These are phyloP conservation scores for Cyclotella cryptica DNA, from an alignment of 108 stramenopile species.

Conservation along the genomic window DNA sequence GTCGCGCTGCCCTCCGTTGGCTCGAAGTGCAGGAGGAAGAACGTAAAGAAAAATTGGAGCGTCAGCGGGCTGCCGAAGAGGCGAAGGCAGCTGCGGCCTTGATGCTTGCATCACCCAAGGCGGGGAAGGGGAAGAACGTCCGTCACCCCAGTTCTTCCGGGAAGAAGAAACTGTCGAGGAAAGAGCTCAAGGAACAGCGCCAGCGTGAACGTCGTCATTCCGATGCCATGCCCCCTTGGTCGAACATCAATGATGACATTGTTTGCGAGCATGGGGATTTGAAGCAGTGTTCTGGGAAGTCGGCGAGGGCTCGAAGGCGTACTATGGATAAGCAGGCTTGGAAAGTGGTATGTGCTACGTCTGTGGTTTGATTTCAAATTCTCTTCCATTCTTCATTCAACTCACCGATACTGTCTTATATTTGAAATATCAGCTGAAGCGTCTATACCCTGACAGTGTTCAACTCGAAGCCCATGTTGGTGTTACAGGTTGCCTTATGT, in stretches of 20 bases:
- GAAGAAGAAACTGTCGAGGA: slow-evolving; percentile 78
- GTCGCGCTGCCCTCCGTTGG: slow-evolving; percentile 85
- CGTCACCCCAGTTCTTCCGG: slow-evolving; percentile 46
- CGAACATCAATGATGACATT: slow-evolving; percentile 82
- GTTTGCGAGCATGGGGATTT: slow-evolving; percentile 62
- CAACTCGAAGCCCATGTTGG: slow-evolving; percentile 63
- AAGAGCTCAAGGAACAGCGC: slow-evolving; percentile 67
- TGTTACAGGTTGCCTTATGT: slow-evolving; percentile 71
- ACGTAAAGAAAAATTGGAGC: slow-evolving; percentile 54
- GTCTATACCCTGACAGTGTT: slow-evolving; percentile 83
- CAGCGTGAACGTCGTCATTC: slow-evolving; percentile 69
- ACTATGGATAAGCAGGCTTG: slow-evolving; percentile 88
- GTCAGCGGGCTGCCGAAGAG: slow-evolving; percentile 35
- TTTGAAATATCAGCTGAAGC: slow-evolving; percentile 46
- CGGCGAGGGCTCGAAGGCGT: slow-evolving; percentile 75
- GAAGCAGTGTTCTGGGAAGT: slow-evolving; percentile 60
- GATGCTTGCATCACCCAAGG: slow-evolving; percentile 30
- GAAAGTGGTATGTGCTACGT: slow-evolving; percentile 52
- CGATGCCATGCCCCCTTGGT: slow-evolving; percentile 84
- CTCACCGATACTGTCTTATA: too few species aligned
- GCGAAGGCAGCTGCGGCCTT: slow-evolving; percentile 26
- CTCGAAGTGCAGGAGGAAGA: slow-evolving; percentile 81
- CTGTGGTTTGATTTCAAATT: too few species aligned
- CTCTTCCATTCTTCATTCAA: too few species aligned
- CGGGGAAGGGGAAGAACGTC: slow-evolving; percentile 10